phyloP scores from a whole-genome alignment of 345 rosid species.

The Draba incana region DNA sequence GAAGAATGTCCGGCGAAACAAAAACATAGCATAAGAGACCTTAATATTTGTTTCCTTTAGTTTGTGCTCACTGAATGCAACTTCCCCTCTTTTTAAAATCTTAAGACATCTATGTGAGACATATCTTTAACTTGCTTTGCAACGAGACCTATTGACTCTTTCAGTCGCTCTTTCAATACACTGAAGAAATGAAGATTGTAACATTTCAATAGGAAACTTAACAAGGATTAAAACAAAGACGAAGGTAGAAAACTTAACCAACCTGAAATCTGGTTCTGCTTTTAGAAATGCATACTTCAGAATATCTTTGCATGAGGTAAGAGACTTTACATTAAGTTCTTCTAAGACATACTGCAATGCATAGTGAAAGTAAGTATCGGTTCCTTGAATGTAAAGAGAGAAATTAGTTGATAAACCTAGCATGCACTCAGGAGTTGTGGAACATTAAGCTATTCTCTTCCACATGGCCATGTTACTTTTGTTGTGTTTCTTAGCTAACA shows the following conservation, averaged over 20 bases:
- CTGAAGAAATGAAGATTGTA: constrained; percentile 47
- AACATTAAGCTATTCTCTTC: constrained; percentile 4
- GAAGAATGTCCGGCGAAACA: no score
- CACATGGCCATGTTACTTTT: constrained; percentile 4
- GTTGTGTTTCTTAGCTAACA: neutral
- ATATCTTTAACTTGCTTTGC: constrained; percentile 80
- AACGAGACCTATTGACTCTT: constrained; percentile 88
- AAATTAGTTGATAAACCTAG: constrained; percentile 19
- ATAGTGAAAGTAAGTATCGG: constrained; percentile 19
- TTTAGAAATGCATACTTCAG: constrained; percentile 85
- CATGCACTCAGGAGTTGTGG: constrained; percentile 7
- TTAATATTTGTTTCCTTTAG: constrained; percentile 77
- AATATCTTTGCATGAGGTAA: constrained; percentile 76
- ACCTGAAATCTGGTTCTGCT: constrained; percentile 99
- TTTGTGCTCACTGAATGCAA: constrained; percentile 71
- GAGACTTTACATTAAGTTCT: constrained; percentile 86
- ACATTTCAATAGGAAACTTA: constrained; percentile 21
- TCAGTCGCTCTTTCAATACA: constrained; percentile 84
- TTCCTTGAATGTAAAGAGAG: constrained; percentile 9
- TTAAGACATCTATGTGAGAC: constrained; percentile 82
- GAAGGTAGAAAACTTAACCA: constrained; percentile 29
- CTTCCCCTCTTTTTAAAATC: constrained; percentile 76
- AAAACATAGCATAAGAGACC: constrained; percentile 46
- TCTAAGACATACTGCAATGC: constrained; percentile 81
- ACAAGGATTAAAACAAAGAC: neutral